Percentiles rank a stretch among this genome's conserved stretches.
Conservation (phyloP, 192 early-diverging fungal genomes). For the Backusella tarrabulga region DNA sequence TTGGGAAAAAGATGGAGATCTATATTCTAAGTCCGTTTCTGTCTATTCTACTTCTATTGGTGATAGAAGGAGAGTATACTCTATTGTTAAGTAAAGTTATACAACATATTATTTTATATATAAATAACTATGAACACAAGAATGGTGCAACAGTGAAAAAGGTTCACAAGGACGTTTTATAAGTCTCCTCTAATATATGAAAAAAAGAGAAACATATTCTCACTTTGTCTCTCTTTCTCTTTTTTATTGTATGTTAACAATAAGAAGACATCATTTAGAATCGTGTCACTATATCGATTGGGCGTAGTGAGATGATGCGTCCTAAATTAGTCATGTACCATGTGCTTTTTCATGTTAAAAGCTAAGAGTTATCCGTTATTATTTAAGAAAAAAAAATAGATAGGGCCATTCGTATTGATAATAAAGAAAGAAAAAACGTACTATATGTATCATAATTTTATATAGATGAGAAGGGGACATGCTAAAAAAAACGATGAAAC, state of each 20-base stretch:
- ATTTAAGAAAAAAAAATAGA: not conserved
- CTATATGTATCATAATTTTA: not conserved
- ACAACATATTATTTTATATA: not conserved
- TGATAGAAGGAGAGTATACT: not conserved
- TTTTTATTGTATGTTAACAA: not conserved
- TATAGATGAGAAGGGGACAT: not conserved
- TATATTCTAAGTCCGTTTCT: not conserved
- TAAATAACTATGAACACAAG: not conserved
- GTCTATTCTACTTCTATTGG: not conserved
- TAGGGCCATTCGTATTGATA: not conserved
- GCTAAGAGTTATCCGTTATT: not conserved
- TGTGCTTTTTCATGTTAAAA: not conserved
- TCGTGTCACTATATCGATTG: not conserved
- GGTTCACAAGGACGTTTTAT: not conserved
- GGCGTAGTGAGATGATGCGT: not conserved
- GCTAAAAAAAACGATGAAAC: not conserved
- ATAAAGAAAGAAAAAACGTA: not conserved
- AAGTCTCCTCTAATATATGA: not conserved
- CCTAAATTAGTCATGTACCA: not conserved
- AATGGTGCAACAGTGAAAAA: not conserved
- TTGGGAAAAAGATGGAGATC: not conserved
- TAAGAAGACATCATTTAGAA: not conserved
- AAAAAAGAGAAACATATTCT: not conserved
- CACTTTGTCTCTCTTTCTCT: not conserved
- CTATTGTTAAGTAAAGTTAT: not conserved